A percentile compares a stretch with the other conserved stretches of the same genome.
These are phyloP conservation scores for Trichophyton benhamiae DNA, from an alignment of 2,329 filamentous ascomycete genomes.

Conservation along the genomic window DNA sequence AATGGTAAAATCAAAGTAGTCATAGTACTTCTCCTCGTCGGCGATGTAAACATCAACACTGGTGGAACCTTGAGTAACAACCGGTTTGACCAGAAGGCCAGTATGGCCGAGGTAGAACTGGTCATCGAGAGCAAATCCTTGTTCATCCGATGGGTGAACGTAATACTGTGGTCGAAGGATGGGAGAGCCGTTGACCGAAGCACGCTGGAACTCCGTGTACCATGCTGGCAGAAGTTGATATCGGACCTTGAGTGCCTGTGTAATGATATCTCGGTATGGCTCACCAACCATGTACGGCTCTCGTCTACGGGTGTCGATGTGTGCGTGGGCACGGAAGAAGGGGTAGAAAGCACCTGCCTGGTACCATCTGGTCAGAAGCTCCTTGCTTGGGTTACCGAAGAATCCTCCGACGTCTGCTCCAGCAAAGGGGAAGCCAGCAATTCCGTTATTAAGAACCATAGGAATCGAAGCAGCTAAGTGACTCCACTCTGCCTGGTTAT, in stretches of 20 bases:
- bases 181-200: slow-evolving; percentile 67
- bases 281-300: slow-evolving; percentile 84
- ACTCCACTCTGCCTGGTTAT: slow-evolving; percentile 88
- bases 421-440: slow-evolving; percentile 84
- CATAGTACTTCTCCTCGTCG: slow-evolving; percentile 80
- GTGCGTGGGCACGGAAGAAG: slow-evolving; percentile 93
- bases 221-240: slow-evolving; percentile 84
- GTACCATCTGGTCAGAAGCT: slow-evolving; percentile 88
- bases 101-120: slow-evolving; percentile 85
- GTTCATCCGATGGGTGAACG: slow-evolving; percentile 73
- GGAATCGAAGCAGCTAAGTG: slow-evolving; percentile 81
- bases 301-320: slow-evolving; percentile 87
- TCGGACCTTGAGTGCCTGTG: slow-evolving; percentile 72
- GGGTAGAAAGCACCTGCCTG: slow-evolving; percentile 94
- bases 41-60: slow-evolving; percentile 74
- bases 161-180: slow-evolving; percentile 90
- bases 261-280: slow-evolving; percentile 75
- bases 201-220: slow-evolving; percentile 95
- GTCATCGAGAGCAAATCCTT: slow-evolving; percentile 78
- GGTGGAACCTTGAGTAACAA: slow-evolving; percentile 62
- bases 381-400: slow-evolving; percentile 91
- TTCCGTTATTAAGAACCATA: slow-evolving; percentile 86
- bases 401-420: slow-evolving; percentile 96
- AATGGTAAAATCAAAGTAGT: slow-evolving; percentile 80
- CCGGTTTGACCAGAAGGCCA: slow-evolving; percentile 83